These are phyloP conservation scores for Blastobotrys attinorum DNA, from an alignment of 805 yeast species.

Conservation along the genomic window DNA sequence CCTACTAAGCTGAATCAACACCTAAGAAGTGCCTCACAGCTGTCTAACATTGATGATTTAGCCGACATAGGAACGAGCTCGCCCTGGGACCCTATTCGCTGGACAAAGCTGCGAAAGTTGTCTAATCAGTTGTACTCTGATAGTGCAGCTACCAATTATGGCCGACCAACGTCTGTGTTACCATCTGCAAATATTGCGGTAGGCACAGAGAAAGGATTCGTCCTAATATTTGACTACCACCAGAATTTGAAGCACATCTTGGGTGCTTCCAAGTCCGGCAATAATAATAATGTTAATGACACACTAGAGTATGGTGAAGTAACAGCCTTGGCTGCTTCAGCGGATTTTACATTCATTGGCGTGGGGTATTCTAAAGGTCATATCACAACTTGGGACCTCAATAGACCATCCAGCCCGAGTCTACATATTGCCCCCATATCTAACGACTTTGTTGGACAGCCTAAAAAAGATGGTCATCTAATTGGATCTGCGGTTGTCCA, in stretches of 20 bases:
- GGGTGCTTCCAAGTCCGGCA: conserved; percentile 24
- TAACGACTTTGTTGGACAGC: conserved; percentile 9
- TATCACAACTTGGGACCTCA: conserved; percentile 61
- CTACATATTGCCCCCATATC: conserved; percentile 27
- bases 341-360: conserved; percentile 62
- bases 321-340: conserved; percentile 48
- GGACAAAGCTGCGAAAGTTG: conserved; percentile 36
- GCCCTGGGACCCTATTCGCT: conserved; percentile 19
- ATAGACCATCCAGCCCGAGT: conserved; percentile 25
- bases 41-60: background rate
- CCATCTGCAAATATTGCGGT: conserved; percentile 33
- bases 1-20: background rate
- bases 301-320: conserved; percentile 40
- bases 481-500: conserved; percentile 34
- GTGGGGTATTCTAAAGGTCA: conserved; percentile 63
- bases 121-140: conserved; percentile 32
- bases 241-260: conserved; percentile 48
- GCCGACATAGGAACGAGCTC: background rate
- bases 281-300: no score
- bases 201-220: conserved; percentile 63
- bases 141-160: conserved; percentile 33
- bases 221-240: conserved; percentile 59
- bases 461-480: conserved; percentile 32
- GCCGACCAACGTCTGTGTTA: conserved; percentile 43
- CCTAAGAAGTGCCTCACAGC: background rate